phyloP scores from a whole-genome alignment of 75 land plant genomes.

The Isoetes taiwanensis region DNA sequence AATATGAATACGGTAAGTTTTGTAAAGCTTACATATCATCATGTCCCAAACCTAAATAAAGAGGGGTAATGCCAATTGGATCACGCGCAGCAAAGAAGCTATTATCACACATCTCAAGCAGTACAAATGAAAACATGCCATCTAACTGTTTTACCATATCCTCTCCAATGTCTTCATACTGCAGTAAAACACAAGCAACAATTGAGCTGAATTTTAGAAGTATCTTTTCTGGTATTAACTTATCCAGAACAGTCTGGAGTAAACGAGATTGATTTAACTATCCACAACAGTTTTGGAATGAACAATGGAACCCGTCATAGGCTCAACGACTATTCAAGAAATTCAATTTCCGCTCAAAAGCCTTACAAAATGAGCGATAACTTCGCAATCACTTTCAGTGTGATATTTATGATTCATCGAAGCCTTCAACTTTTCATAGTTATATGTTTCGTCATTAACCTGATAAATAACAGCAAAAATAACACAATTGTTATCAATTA shows the following conservation, averaged over 20 bases:
- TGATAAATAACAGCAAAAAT: too few species aligned
- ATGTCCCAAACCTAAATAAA: constrained; percentile 94
- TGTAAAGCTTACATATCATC: constrained; percentile 88
- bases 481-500: too few species aligned
- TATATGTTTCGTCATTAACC: constrained; percentile 98
- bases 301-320: too few species aligned
- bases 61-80: constrained; percentile 92
- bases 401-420: constrained; percentile 47
- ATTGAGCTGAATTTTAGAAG: too few species aligned
- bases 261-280: too few species aligned
- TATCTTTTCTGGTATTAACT: too few species aligned
- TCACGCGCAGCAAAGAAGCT: constrained; percentile 93
- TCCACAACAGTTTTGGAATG: too few species aligned
- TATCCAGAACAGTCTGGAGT: too few species aligned
- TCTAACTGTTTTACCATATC: constrained; percentile 78
- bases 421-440: constrained; percentile 66
- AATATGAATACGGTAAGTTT: too few species aligned
- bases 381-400: constrained; percentile 93
- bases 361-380: constrained; percentile 89
- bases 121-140: constrained; percentile 97
- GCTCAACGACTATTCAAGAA: background rate
- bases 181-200: constrained; percentile 8
- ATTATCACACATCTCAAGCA: constrained; percentile 79
- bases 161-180: constrained; percentile 95
- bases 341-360: background rate